Base-by-base conservation (phyloP, 2,329 filamentous ascomycete genomes). In the Aphanocladium album region DNA sequence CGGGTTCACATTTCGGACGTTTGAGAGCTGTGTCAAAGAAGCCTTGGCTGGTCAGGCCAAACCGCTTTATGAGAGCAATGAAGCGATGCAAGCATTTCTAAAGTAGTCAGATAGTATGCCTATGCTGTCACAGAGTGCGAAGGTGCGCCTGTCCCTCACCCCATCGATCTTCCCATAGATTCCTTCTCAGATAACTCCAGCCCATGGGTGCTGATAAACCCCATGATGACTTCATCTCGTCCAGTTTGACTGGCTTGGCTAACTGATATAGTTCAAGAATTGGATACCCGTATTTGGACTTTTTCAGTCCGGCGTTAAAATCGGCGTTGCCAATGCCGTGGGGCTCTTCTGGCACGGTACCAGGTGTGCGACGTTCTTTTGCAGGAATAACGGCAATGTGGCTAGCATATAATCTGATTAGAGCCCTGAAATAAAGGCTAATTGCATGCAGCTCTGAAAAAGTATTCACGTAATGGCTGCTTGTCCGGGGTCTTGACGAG, bases 251-350 rank as follows among this genome's bases (percentile, higher is more conserved):
- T 2, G 67, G 69, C 9, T 51, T 17, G 2, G 62, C 27, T 0
- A 71, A 62, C 46, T 70, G 60, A 55, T 69, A 66, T 1, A 70
- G 56, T 49, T 67, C 67, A 1, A 70, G 35, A 11, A 71, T 62
- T 1, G 66, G 68, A 55, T 72, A 72, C 9, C 66, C 70, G 50
- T 65, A 70, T 21, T 66, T 68, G 9, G 67, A 69, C 45, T 64
- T 39, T 25, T 71, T 70, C 2, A 58, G 54, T 0, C 70, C 67
- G 12, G 66, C 65, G 39, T 72, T 72, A 61, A 71, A 72, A 27
- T 72, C 67, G 16, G 62, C 52, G 39, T 72, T 72, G 37, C 68
- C 68, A 11, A 70, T 65, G 14, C 70, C 70, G 21, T 62, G 50
- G 2, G 64, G 65, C 33, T 65, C 60, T 2, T 62, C 57, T 4